Evolutionary conservation across 164 flowering plant genomes (phyloP), one percentile per base, ranked within the genome.

Genomic region (Echeveria elegans): DNA sequence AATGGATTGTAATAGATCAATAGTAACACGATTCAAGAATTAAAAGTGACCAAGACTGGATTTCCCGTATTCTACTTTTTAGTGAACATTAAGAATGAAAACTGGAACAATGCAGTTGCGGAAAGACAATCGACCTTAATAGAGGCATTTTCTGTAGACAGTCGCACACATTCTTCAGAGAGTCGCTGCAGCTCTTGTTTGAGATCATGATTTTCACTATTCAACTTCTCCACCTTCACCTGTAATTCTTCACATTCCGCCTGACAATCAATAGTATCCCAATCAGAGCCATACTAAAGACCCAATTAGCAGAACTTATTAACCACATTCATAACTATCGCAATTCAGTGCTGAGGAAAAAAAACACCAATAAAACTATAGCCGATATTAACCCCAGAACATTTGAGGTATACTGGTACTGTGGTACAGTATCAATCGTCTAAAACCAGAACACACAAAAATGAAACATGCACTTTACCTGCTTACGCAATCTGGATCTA

Each of bases 181-280:
- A 90, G 83, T 72, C 78, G 84, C 68, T 77, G 82, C 61, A 93
- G 66, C 76, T 90, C 96, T 5, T 78, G 80, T 72, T 79, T 76
- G 53, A 93, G 85, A 0, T 68, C 64, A n/a, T 62, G 81, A 63
- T 88, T 88, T 52, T 90, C 96, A 69, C 61, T 80, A 70, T 30
- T 82, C 79, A 88, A 70, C 14, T 68, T 60, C 69, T 88, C 90
- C 59, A 89, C 97, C 73, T 82, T 80, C 18, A 71, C 72, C 70
- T 88, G 94, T 66, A 93, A 81, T 71, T 93, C 92, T 74, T 93
- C 97, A 77, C 96, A 90, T 79, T 90, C 98, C 1, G 97, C 96
- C 97, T 93, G 74, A 48, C 6, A 66, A 37, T 43, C 9, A 30
- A 65, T 21, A 16, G n/a, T n/a, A n/a, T n/a, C n/a, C n/a, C n/a